These are phyloP conservation scores for Alternaria sp. DNA, from an alignment of 2,329 filamentous ascomycete species.

Conservation along the genomic window DNA sequence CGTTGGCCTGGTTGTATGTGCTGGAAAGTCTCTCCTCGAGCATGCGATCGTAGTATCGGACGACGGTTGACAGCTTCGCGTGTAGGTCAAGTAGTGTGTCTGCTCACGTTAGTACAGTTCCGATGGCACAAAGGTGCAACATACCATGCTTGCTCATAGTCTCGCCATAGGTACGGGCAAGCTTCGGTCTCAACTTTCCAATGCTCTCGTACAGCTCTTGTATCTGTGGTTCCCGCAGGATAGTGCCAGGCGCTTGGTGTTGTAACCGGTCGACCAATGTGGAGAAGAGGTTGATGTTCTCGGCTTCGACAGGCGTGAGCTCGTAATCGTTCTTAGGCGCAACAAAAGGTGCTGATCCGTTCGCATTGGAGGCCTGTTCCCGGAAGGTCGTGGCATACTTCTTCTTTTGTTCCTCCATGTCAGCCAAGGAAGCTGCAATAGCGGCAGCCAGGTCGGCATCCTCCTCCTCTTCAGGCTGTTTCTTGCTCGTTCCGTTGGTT, in stretches of 20 bases:
- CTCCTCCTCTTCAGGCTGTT: conserved; percentile 73
- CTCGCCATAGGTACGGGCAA: conserved; percentile 94
- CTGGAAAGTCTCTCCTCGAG: conserved; percentile 92
- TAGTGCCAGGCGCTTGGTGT: conserved; percentile 93
- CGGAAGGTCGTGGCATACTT: conserved; percentile 84
- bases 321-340: conserved; percentile 91
- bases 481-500: conserved; percentile 45
- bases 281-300: conserved; percentile 96
- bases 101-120: conserved; percentile 52
- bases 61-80: conserved; percentile 92
- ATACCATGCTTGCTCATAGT: conserved; percentile 99
- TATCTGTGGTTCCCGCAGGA: conserved; percentile 95
- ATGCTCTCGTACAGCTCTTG: conserved; percentile 98
- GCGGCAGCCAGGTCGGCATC: conserved; percentile 93
- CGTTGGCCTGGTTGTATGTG: conserved; percentile 80
- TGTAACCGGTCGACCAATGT: conserved; percentile 93
- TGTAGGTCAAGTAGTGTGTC: conserved; percentile 94
- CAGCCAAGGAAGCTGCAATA: conserved; percentile 90
- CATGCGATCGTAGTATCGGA: conserved; percentile 98
- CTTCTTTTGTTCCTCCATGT: conserved; percentile 99
- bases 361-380: conserved; percentile 69
- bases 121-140: conserved; percentile 34
- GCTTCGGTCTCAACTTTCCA: conserved; percentile 87
- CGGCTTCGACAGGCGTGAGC: conserved; percentile 88
- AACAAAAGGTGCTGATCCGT: conserved; percentile 55